phyloP scores from a whole-genome alignment of 2,329 filamentous ascomycete genomes.

The Penicillium sp. region DNA sequence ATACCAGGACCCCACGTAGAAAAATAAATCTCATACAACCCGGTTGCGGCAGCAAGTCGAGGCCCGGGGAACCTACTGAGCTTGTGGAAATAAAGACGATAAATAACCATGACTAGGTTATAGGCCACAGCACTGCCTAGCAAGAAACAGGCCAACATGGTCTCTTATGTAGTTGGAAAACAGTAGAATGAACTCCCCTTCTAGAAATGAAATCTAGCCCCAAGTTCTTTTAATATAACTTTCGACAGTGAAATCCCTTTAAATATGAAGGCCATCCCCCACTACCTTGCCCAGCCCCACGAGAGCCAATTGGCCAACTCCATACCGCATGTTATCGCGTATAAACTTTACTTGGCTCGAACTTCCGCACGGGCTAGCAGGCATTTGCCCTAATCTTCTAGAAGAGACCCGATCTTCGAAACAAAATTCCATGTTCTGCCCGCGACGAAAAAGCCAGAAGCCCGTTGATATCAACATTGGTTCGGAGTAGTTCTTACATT shows the following conservation, averaged over 20 bases:
- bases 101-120: slow-evolving; percentile 15
- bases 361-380: background rate
- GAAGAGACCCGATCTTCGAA: background rate
- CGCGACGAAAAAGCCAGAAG: background rate
- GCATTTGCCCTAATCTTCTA: background rate
- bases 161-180: background rate
- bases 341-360: background rate
- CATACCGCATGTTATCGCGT: slow-evolving; percentile 4
- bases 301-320: background rate
- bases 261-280: background rate
- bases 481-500: background rate
- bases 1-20: slow-evolving; percentile 11
- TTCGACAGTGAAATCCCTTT: background rate
- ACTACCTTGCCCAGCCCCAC: background rate
- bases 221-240: background rate
- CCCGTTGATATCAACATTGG: background rate
- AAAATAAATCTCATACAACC: slow-evolving; percentile 22
- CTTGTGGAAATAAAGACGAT: slow-evolving; percentile 22
- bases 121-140: slow-evolving; percentile 21
- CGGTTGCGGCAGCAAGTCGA: slow-evolving; percentile 17
- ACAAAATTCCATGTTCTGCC: no score
- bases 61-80: slow-evolving; percentile 21
- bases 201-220: background rate
- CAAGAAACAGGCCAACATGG: slow-evolving; percentile 19
- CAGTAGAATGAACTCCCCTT: background rate